These are phyloP conservation scores for Suhomyces pyralidae DNA, from an alignment of 805 yeast genomes.

Conservation along the genomic window DNA sequence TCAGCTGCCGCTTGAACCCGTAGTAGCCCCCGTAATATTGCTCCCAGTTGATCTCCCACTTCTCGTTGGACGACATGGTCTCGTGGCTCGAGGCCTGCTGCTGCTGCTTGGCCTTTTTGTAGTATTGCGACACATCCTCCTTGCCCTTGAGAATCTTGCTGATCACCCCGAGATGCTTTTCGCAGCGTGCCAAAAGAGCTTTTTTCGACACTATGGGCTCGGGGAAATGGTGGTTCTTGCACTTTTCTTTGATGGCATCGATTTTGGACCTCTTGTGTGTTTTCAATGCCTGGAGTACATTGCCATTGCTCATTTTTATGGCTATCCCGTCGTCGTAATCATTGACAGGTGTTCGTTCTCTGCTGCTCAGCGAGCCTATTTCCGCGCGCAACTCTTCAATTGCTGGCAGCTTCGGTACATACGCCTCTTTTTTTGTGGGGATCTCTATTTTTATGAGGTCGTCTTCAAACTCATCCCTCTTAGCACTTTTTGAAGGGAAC, in stretches of 20 bases:
- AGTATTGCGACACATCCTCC: conserved; percentile 44
- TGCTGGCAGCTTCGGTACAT: not conserved
- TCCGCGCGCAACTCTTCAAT: not conserved
- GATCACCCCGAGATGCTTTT: conserved; percentile 29
- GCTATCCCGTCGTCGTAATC: conserved; percentile 8
- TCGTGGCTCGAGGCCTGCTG: conserved; percentile 37
- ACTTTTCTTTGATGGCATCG: conserved; percentile 13
- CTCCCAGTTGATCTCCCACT: conserved; percentile 44
- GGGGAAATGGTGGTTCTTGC: conserved; percentile 17
- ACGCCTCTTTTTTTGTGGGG: not conserved
- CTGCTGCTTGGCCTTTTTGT: conserved; percentile 46
- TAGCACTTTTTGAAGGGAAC: not conserved
- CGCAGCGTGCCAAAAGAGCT: conserved; percentile 25
- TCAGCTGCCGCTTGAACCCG: conserved; percentile 56
- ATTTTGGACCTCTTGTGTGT: conserved; percentile 11
- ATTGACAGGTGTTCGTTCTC: not conserved
- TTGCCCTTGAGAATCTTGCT: conserved; percentile 44
- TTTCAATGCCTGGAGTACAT: conserved; percentile 14
- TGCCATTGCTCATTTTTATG: conserved; percentile 8
- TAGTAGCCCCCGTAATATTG: conserved; percentile 56
- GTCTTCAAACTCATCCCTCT: conserved; percentile 2
- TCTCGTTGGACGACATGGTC: conserved; percentile 46
- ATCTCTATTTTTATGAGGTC: not conserved
- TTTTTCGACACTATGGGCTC: conserved; percentile 27
- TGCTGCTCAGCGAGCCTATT: not conserved